These are phyloP conservation scores for Cordyceps cateniannulata DNA, from an alignment of 2,329 filamentous ascomycete species.

Conservation along the genomic window DNA sequence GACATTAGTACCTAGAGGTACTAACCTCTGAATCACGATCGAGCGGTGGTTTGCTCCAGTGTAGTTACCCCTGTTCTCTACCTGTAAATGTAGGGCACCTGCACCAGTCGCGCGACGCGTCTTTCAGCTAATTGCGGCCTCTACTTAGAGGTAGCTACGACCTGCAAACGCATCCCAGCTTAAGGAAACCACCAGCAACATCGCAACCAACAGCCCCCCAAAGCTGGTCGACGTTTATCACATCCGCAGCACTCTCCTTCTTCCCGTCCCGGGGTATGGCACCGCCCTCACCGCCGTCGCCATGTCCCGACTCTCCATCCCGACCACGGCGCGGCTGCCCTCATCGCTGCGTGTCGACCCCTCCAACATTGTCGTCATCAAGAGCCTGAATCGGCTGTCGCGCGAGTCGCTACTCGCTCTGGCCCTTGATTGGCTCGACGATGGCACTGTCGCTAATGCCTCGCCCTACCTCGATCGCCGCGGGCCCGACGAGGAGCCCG, in stretches of 20 bases:
- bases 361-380: conserved; percentile 56
- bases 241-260: not conserved
- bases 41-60: no score
- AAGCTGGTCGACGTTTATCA: not conserved
- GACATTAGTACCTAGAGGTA: no score
- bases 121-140: not conserved
- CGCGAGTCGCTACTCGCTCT: conserved; percentile 66
- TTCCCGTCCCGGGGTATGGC: not conserved
- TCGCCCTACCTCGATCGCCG: conserved; percentile 26
- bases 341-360: conserved; percentile 63
- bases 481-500: conserved; percentile 43
- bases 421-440: conserved; percentile 70
- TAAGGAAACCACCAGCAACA: not conserved
- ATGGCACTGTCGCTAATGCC: conserved; percentile 54
- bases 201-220: not conserved
- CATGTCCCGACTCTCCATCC: conserved; percentile 57
- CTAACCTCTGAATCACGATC: no score
- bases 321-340: conserved; percentile 65
- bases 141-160: not conserved
- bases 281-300: not conserved
- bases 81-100: not conserved
- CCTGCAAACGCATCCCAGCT: not conserved
- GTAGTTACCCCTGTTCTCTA: no score
- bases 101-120: not conserved
- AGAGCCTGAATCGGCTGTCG: conserved; percentile 63